These are phyloP conservation scores for Hyphodiscus hymeniophilus DNA, from an alignment of 495 filamentous ascomycete species.

Conservation along the genomic window DNA sequence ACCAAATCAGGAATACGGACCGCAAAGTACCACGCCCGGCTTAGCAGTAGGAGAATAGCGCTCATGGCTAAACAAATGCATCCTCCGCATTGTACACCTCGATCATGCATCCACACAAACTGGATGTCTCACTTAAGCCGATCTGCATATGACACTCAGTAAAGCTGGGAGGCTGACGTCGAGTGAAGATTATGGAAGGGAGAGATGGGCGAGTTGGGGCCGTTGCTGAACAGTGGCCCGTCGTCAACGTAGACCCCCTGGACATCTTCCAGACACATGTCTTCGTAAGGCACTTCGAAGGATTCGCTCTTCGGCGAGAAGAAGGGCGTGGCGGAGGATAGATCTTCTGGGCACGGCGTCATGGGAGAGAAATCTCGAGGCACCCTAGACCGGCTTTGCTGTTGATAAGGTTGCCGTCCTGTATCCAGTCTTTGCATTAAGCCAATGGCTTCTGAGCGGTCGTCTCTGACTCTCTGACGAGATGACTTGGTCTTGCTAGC, in stretches of 20 bases:
- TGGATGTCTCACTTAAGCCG: neutral
- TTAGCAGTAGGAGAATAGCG: neutral
- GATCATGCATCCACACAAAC: neutral
- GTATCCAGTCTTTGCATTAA: constrained; percentile 3
- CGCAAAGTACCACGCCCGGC: too few species aligned
- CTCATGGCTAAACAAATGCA: neutral
- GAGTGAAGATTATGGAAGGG: neutral
- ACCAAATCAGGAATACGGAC: neutral
- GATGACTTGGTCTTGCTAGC: constrained; percentile 25
- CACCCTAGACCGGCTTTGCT: neutral
- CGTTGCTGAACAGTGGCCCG: constrained; percentile 13
- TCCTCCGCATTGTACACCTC: constrained; percentile 4
- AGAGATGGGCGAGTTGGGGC: neutral
- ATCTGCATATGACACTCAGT: constrained; percentile 1
- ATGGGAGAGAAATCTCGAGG: constrained; percentile 10
- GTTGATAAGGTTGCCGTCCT: neutral
- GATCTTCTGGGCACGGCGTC: constrained; percentile 12
- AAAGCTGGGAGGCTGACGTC: constrained; percentile 1
- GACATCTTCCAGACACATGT: constrained; percentile 16
- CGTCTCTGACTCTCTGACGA: constrained; percentile 2
- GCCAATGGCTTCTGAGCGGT: constrained; percentile 1
- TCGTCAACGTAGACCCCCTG: constrained; percentile 20
- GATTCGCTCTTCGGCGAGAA: constrained; percentile 8
- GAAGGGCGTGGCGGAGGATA: constrained; percentile 6
- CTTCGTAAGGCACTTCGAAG: constrained; percentile 10